Evolutionary conservation across 2,329 filamentous ascomycete genomes (phyloP).

Genomic region (Dactylella cylindrospora): DNA sequence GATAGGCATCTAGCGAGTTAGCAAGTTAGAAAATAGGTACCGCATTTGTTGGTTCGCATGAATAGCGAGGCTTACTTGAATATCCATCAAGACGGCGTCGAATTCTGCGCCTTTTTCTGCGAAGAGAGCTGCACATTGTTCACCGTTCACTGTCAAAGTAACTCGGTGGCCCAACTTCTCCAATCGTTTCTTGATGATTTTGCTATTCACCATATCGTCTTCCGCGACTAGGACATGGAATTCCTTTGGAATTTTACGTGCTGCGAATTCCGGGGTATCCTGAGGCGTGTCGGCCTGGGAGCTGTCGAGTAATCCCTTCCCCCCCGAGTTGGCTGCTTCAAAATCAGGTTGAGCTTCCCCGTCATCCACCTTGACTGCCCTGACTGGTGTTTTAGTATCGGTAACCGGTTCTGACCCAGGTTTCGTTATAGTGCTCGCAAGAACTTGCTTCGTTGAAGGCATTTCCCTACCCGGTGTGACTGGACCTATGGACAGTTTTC

Average conservation of each 20-base stretch:
- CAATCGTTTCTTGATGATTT: conserved; percentile 75
- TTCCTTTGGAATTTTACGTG: conserved; percentile 52
- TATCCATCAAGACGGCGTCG: conserved; percentile 86
- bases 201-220: conserved; percentile 84
- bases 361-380: conserved; percentile 26
- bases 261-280: no score
- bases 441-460: conserved; percentile 1
- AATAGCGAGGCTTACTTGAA: conserved; percentile 67
- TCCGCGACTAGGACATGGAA: conserved; percentile 76
- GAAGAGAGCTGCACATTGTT: conserved; percentile 75
- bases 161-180: conserved; percentile 75
- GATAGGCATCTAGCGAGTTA: conserved; percentile 73
- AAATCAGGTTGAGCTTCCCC: conserved; percentile 8
- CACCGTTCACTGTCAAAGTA: conserved; percentile 74
- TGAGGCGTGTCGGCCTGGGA: not conserved
- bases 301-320: conserved; percentile 8
- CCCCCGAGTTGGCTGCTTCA: not conserved
- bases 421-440: conserved; percentile 19
- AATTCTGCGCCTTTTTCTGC: conserved; percentile 64
- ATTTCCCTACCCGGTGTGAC: conserved; percentile 20
- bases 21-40: not conserved
- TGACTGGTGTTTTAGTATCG: conserved; percentile 35
- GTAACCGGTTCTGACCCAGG: conserved; percentile 26
- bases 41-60: conserved; percentile 2
- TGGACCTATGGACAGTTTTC: conserved; percentile 4